phyloP scores from a whole-genome alignment of 495 filamentous ascomycete species.

The Aspergillus coremiiformis region DNA sequence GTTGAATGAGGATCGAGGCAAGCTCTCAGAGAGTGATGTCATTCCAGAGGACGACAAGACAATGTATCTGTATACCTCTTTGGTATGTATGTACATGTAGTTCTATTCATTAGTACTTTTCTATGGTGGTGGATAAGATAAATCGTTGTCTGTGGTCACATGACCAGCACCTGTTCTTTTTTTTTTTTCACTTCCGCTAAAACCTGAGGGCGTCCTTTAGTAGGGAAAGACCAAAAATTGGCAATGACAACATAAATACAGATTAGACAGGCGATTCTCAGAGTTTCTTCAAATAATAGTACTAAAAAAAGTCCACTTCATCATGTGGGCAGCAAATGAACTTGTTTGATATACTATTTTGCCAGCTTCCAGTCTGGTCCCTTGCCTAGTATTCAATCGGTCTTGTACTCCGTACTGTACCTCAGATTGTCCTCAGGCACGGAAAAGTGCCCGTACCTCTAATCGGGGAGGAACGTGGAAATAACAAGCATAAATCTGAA shows the following conservation, averaged over 20 bases:
- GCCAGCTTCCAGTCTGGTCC: not conserved
- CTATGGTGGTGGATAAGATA: not conserved
- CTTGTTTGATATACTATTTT: not conserved
- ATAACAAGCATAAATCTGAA: not conserved
- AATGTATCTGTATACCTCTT: not conserved
- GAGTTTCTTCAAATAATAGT: not conserved
- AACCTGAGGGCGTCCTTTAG: too few relatives aligned
- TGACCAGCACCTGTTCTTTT: not conserved
- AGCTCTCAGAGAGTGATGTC: not conserved
- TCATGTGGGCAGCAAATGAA: not conserved
- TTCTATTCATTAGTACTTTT: not conserved
- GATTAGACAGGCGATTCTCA: not conserved
- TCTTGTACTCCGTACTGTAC: too few relatives aligned
- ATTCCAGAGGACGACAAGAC: not conserved
- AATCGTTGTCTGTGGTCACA: not conserved
- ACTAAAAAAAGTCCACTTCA: not conserved
- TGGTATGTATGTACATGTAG: not conserved
- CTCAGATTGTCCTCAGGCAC: not conserved
- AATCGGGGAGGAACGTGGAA: not conserved
- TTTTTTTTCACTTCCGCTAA: not conserved
- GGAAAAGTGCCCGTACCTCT: not conserved
- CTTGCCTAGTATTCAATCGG: not conserved
- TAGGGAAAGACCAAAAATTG: too few relatives aligned
- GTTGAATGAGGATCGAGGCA: not conserved
- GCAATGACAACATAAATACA: not conserved